Evolutionary conservation across 148 eudicot species (phyloP), one percentile per base, ranked within the genome.

Genomic region (Vaccinium vitisidaea): DNA sequence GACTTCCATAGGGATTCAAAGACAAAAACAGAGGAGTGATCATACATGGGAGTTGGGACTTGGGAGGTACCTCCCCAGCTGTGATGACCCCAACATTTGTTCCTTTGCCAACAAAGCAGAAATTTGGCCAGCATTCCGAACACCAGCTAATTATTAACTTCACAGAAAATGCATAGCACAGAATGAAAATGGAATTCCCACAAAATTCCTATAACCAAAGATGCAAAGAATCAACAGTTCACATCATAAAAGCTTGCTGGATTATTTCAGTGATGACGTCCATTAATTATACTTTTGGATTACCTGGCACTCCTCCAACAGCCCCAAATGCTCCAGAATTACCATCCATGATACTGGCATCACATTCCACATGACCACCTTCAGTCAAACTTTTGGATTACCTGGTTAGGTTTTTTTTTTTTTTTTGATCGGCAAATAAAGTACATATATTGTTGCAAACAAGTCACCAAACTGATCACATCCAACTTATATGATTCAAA

Each of bases 251-350:
- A 59, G 32, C 52, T 63, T 32, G n/a, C 32, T 63, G 14, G 7
- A 21, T 21, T 74, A 12, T 21, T 30, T 8, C 30, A 1, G 43
- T 6, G 10, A 83, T 56, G 32, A 25, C 32, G 50, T 65, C 18
- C 43, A 11, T 67, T 21, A 80, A 75, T 43, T 54, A 54, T 14
- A 80, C 52, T 87, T 32, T 81, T 59, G 82, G 85, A 56, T 83
- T 91, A 97, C 99, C 99, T 90, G 95, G 94, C 77, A 95, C 94
- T 12, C 98, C 98, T 86, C 99, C 99, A 86, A 97, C 97, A 89
- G 98, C 99, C 84, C 95, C 95, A 86, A 94, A 97, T 84, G 91
- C 92, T 65, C 95, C 98, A 15, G 98, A 90, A 75, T 87, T 84
- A 82, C 98, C 96, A 87, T 97, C 98, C 91, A 95, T 95, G 56